Base-by-base conservation (phyloP, 78 protist genomes). In the Cavenderia fasciculata region DNA sequence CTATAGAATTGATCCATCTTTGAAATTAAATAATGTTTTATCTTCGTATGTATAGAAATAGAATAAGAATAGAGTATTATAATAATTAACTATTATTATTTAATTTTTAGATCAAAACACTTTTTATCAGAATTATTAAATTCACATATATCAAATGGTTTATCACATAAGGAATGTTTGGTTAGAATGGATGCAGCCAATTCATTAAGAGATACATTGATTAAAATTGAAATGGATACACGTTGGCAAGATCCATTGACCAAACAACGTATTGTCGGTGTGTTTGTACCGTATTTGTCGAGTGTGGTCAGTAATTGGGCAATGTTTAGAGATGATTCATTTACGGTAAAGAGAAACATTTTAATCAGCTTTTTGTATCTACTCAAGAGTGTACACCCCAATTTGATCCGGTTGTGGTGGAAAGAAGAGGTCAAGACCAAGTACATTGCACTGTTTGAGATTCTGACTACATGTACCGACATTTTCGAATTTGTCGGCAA, bases 181-280 rank as follows among this genome's bases (percentile, higher is more conserved):
- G 74, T 82, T 16, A 71, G 90, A 66, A 82, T 82, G 90, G 90
- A 82, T 44, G 90, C 90, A 29, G 76, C 78, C 12, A 82, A 68
- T 19, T 54, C 90, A 11, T 33, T 82, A 2, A 34, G 90, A 43
- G 90, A 82, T 57, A 82, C 90, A 1, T 14, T 82, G 19, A 69
- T 62, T 38, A 46, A 78, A 29, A 49, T 82, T 23, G 90, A 82
- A 68, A 82, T 82, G 90, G 90, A 82, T 68, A 52, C 69, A 0
- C 34, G 90, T 41, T 82, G 90, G 90, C 52, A 71, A 25, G 51
- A 29, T n/a, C 77, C 72, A 27, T 23, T 38, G 11, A 41, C 76
- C 2, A 82, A 82, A 57, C 90, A 82, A 65, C 49, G 90, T 52
- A 82, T 82, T 33, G 90, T 82, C 31, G 90, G 90, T 69, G 90